Base-by-base conservation (phyloP, 305 asterid species). In the Fraxinus ornus region DNA sequence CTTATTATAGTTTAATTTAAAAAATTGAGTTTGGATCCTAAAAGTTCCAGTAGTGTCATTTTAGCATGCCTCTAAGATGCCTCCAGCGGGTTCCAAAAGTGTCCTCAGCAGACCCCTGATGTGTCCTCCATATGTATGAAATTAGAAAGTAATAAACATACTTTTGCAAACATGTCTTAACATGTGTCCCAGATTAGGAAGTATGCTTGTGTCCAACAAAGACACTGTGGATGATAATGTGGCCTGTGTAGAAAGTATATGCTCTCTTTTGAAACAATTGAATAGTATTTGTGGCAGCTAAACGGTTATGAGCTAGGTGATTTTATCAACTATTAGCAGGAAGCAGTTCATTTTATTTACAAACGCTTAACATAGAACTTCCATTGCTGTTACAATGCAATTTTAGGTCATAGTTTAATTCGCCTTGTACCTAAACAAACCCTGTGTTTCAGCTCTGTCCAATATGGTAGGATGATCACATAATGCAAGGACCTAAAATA, bases 401-500 rank as follows among this genome's bases (percentile, higher is more conserved):
- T 21, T 3, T 68, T 26, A 30, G n/a, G 37, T 13, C 39, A 70
- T 9, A 70, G n/a, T 26, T 28, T 70, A 70, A 12, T 70, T 12
- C 26, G 4, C 64, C n/a, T 37, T 32, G 35, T 88, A 96, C 99
- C 99, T 96, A 89, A 96, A 96, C 80, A 96, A 78, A 74, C 93
- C 97, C 77, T 91, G 97, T 0, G 98, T 93, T 89, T 93, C 98
- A 78, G 97, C 76, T 89, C 82, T 94, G 92, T 96, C 99, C 94
- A 96, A 85, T 81, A 96, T 92, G 70, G 93, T 44, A 60, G 99
- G 98, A 88, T 96, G 96, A 80, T 93, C 98, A 80, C 99, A 96
- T 76, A 96, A 81, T 36, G 99, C 98, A 86, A 96, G 98, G 81
- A 94, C 98, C 99, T 96, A 91, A 78, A 72, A 49, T 77, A 68